Percentiles rank a stretch among this genome's conserved stretches.
phyloP scores from a whole-genome alignment of 345 rosid species.

The Eucalyptus albens region DNA sequence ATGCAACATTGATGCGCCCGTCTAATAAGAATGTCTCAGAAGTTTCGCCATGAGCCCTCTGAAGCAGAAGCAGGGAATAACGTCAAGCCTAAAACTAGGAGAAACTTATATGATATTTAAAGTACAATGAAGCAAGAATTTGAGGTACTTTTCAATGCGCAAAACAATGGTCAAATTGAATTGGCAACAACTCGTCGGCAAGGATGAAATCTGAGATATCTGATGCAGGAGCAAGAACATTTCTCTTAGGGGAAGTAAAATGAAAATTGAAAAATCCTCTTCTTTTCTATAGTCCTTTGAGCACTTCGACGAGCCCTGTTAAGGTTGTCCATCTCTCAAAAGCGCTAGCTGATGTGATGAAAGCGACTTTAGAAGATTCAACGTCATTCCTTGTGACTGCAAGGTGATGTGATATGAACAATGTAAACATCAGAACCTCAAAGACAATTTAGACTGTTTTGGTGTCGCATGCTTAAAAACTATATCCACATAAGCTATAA shows the following conservation, averaged over 20 bases:
- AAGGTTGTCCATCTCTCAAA: constrained; percentile 73
- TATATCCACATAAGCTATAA: background rate
- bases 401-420: background rate
- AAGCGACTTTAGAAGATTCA: constrained; percentile 67
- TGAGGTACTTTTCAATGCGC: background rate
- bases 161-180: background rate
- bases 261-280: background rate
- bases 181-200: background rate
- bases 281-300: constrained; percentile 50
- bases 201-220: background rate
- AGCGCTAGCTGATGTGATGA: constrained; percentile 70
- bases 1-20: background rate
- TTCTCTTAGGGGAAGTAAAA: background rate
- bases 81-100: background rate
- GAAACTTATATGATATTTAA: background rate
- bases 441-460: background rate
- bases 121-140: background rate
- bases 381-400: constrained; percentile 63
- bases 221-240: background rate
- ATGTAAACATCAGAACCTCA: background rate
- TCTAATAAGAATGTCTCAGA: too few species aligned
- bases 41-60: too few species aligned
- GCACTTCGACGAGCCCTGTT: constrained; percentile 56
- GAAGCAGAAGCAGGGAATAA: background rate
- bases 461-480: background rate